A percentile compares a stretch with the other conserved stretches of the same genome.
These are phyloP conservation scores for Phytophthora brassicae DNA, from an alignment of 352 stramenopile genomes.

Conservation along the genomic window DNA sequence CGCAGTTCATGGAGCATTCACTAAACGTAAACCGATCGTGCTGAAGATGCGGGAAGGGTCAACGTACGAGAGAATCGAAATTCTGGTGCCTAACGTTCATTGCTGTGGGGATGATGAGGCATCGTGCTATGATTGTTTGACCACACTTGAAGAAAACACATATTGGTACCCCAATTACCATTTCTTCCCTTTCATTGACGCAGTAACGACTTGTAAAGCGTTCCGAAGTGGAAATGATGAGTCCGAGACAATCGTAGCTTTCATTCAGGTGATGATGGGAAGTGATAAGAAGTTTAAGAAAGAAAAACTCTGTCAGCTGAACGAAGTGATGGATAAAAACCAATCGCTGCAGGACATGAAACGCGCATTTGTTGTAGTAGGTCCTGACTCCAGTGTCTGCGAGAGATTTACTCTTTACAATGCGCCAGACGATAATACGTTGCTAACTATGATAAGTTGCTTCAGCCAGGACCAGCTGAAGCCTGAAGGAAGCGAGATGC, in stretches of 20 bases:
- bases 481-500: too few relatives aligned
- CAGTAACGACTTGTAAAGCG: slow-evolving; percentile 22
- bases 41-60: slow-evolving; percentile 22
- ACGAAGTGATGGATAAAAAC: slow-evolving; percentile 20
- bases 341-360: slow-evolving; percentile 11
- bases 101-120: slow-evolving; percentile 14
- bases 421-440: slow-evolving; percentile 3
- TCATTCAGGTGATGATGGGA: slow-evolving; percentile 19
- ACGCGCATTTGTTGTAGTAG: slow-evolving; percentile 14
- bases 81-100: slow-evolving; percentile 6
- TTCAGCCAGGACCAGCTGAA: slow-evolving; percentile 17
- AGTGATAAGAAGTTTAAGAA: slow-evolving; percentile 22
- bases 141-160: slow-evolving; percentile 14
- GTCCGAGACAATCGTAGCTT: slow-evolving; percentile 14
- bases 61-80: slow-evolving; percentile 21
- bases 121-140: slow-evolving; percentile 12
- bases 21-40: slow-evolving; percentile 18
- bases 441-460: slow-evolving; percentile 11
- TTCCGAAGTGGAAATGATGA: slow-evolving; percentile 7
- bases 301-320: slow-evolving; percentile 12
- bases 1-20: slow-evolving; percentile 11
- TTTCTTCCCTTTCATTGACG: slow-evolving; percentile 24
- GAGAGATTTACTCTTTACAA: background rate
- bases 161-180: slow-evolving; percentile 20
- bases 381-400: slow-evolving; percentile 7